These are phyloP conservation scores for Dactylorhiza incarnata DNA, from an alignment of 106 monocot species.

Conservation along the genomic window DNA sequence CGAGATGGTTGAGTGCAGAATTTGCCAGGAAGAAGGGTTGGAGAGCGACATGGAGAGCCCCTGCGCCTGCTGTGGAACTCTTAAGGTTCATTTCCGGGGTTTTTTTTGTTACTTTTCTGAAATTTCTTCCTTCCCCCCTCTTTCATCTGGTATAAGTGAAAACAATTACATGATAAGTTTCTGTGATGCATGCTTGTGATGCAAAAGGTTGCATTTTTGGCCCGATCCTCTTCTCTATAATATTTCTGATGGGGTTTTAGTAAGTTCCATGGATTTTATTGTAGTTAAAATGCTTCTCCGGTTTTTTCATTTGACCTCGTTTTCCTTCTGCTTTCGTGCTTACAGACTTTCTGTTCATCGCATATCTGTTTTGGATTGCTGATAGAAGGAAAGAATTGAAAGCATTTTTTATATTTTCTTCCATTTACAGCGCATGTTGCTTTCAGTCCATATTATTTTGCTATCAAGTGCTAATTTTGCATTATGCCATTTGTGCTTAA, in stretches of 20 bases:
- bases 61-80: slow-evolving; percentile 83
- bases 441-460: not conserved
- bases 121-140: not conserved
- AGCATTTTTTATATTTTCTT: not conserved
- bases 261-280: not conserved
- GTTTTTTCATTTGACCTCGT: not conserved
- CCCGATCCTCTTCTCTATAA: not conserved
- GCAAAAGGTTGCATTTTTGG: not conserved
- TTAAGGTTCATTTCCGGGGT: slow-evolving; percentile 54
- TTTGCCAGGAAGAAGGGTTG: slow-evolving; percentile 63
- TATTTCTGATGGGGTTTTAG: not conserved
- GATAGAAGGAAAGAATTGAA: not conserved
- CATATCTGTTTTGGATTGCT: not conserved
- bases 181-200: not conserved
- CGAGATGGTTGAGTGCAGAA: slow-evolving; percentile 20
- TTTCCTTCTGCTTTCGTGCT: not conserved
- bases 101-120: not conserved
- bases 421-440: not conserved
- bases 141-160: not conserved
- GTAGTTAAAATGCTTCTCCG: not conserved
- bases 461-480: no score
- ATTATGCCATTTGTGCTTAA: not conserved
- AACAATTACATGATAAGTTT: not conserved
- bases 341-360: not conserved
- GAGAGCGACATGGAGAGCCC: slow-evolving; percentile 81